phyloP scores from a whole-genome alignment of 2,329 filamentous ascomycete species.

The Ceratocystiopsis minuta region DNA sequence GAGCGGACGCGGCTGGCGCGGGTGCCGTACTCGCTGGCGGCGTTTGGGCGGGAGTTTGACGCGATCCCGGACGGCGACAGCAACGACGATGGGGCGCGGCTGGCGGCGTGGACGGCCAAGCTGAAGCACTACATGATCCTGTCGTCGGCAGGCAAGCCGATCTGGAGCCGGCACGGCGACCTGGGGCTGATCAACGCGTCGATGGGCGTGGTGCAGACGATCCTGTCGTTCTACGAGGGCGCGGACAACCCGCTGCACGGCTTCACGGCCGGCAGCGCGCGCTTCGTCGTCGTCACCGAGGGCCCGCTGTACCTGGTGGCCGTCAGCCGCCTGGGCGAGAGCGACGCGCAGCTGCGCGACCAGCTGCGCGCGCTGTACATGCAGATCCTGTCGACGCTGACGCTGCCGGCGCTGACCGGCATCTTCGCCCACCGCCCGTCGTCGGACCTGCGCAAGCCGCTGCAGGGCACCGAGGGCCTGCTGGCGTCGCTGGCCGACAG shows the following conservation, averaged over 20 bases:
- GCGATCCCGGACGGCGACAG: slow-evolving; percentile 36
- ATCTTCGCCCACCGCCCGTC: slow-evolving; percentile 84
- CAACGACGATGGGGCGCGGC: slow-evolving; percentile 35
- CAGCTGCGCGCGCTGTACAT: slow-evolving; percentile 93
- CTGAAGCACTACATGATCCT: slow-evolving; percentile 94
- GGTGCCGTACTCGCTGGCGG: slow-evolving; percentile 35
- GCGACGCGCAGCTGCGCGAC: slow-evolving; percentile 66
- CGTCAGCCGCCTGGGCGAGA: slow-evolving; percentile 83
- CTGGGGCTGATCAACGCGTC: slow-evolving; percentile 79
- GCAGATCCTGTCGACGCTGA: slow-evolving; percentile 92
- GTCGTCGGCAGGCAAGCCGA: slow-evolving; percentile 89
- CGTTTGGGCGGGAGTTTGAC: slow-evolving; percentile 66
- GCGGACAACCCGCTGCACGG: slow-evolving; percentile 58
- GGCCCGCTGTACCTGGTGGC: slow-evolving; percentile 85
- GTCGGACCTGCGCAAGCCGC: slow-evolving; percentile 75
- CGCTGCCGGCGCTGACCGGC: slow-evolving; percentile 66
- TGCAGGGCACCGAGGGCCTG: slow-evolving; percentile 80
- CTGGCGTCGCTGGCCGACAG: slow-evolving; percentile 85
- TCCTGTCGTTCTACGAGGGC: slow-evolving; percentile 89
- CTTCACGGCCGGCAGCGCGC: slow-evolving; percentile 72
- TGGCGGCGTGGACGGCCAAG: slow-evolving; percentile 73
- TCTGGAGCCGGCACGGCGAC: slow-evolving; percentile 90
- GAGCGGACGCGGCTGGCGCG: slow-evolving; percentile 27
- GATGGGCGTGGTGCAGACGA: slow-evolving; percentile 88
- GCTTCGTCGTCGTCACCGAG: slow-evolving; percentile 71